These are phyloP conservation scores for Pseudisothecium myosuroides DNA, from an alignment of 225 moss, liverwort and hornwort species.

Conservation along the genomic window DNA sequence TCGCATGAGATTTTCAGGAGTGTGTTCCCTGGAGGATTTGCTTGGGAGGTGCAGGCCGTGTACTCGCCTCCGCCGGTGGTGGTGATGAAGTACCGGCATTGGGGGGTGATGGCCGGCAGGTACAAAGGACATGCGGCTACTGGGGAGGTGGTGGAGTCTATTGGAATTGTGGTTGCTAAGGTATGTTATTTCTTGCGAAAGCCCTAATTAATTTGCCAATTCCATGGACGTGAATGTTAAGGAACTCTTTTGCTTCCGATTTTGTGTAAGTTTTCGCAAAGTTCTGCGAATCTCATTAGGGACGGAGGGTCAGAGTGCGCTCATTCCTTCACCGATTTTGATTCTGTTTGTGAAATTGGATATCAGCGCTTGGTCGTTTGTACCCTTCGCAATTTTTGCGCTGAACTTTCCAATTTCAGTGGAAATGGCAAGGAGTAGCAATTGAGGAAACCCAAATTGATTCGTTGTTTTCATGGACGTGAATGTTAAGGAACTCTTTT, in stretches of 20 bases:
- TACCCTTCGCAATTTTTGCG: not conserved
- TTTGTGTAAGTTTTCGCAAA: not conserved
- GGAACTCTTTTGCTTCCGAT: not conserved
- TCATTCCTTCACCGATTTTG: not conserved
- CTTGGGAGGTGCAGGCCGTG: slow-evolving; percentile 76
- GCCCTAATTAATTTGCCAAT: not conserved
- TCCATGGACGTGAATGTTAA: not conserved
- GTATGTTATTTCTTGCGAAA: not conserved
- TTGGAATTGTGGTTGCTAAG: slow-evolving; percentile 48
- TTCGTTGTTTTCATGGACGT: not conserved
- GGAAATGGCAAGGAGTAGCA: not conserved
- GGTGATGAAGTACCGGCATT: slow-evolving; percentile 66
- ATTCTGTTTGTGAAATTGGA: not conserved
- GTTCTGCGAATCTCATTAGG: too few relatives aligned
- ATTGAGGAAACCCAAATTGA: not conserved
- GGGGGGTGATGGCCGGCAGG: slow-evolving; percentile 43
- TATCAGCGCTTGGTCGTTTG: not conserved
- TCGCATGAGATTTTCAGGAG: slow-evolving; percentile 68
- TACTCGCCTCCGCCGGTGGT: slow-evolving; percentile 78
- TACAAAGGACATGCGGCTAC: slow-evolving; percentile 53
- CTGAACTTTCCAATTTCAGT: not conserved
- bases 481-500: not conserved
- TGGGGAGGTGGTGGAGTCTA: slow-evolving; percentile 25
- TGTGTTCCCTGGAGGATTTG: slow-evolving; percentile 59
- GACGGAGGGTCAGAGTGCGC: not conserved